These are phyloP conservation scores for Citeromyces hawaiiensis DNA, from an alignment of 1,139 yeast genomes.

Conservation along the genomic window DNA sequence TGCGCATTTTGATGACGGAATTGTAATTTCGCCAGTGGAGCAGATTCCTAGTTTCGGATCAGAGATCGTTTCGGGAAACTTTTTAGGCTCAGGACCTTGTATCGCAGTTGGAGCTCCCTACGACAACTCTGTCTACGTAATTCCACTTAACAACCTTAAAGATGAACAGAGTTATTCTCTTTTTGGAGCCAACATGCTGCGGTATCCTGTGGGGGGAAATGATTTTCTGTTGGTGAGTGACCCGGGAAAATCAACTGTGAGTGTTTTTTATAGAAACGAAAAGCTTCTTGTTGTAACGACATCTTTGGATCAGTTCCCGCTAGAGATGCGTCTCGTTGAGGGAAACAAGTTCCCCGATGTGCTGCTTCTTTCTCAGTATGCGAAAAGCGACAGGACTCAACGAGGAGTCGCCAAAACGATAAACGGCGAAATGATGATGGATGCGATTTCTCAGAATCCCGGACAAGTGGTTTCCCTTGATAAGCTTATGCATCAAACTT, in stretches of 20 bases:
- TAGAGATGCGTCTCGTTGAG: too few species aligned
- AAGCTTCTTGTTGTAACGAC: slow-evolving; percentile 7
- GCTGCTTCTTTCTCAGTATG: too few species aligned
- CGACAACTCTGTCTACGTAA: slow-evolving; percentile 28
- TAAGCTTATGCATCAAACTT: slow-evolving; percentile 4
- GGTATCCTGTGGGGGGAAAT: slow-evolving; percentile 10
- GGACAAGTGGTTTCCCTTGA: too few species aligned
- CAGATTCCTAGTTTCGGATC: slow-evolving; percentile 28
- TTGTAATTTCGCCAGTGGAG: slow-evolving; percentile 15
- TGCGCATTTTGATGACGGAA: slow-evolving; percentile 1
- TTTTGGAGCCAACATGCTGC: slow-evolving; percentile 18
- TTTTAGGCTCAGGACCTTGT: slow-evolving; percentile 17
- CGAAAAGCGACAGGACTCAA: too few species aligned
- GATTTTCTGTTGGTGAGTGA: slow-evolving; percentile 20
- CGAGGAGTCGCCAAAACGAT: too few species aligned
- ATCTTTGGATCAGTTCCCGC: too few species aligned
- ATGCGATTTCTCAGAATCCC: too few species aligned
- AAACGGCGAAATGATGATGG: too few species aligned
- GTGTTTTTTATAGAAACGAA: slow-evolving; percentile 7
- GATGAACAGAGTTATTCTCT: slow-evolving; percentile 11
- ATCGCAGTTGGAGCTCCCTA: slow-evolving; percentile 36
- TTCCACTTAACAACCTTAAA: slow-evolving; percentile 13
- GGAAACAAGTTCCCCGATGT: too few species aligned
- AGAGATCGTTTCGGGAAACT: slow-evolving; percentile 25
- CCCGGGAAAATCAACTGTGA: slow-evolving; percentile 19